These are phyloP conservation scores for Taphrina flavorubra DNA, from an alignment of 1,139 yeast genomes.

Conservation along the genomic window DNA sequence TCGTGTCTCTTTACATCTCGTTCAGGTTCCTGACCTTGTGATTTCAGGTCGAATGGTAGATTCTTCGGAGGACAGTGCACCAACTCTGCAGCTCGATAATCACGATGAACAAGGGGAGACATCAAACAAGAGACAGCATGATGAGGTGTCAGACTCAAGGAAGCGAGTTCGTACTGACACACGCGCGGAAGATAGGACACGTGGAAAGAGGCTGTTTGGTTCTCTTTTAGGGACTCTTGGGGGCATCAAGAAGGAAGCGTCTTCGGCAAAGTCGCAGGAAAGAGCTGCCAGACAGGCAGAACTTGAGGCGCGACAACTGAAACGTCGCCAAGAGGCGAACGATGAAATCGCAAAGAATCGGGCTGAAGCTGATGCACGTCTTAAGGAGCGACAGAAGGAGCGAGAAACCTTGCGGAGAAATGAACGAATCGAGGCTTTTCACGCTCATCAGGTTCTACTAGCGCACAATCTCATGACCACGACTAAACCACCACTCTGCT, in stretches of 20 bases:
- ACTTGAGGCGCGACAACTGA: constrained; percentile 23
- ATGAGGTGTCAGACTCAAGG: neutral
- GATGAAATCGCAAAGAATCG: constrained; percentile 12
- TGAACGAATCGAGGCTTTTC: neutral
- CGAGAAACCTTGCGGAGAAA: neutral
- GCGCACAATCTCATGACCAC: constrained; percentile 15
- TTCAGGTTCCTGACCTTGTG: neutral
- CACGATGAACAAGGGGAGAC: neutral
- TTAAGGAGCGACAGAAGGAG: constrained; percentile 1
- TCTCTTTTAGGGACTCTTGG: constrained; percentile 42
- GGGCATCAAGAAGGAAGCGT: constrained; percentile 35
- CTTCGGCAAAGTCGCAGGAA: constrained; percentile 28
- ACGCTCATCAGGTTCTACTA: constrained; percentile 14
- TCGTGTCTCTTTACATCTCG: too few relatives aligned
- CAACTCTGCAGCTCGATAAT: neutral
- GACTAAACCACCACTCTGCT: constrained; percentile 12
- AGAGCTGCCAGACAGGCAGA: constrained; percentile 32
- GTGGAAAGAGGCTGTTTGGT: constrained; percentile 42
- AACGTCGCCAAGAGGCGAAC: constrained; percentile 7
- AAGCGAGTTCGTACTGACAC: constrained; percentile 15
- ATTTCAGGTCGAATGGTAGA: neutral
- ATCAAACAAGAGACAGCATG: neutral
- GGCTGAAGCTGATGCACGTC: neutral
- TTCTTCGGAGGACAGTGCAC: neutral
- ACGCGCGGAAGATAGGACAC: constrained; percentile 29